Evolutionary conservation across 108 stramenopile genomes (phyloP).

Genomic region (Skeletonema potamos): DNA sequence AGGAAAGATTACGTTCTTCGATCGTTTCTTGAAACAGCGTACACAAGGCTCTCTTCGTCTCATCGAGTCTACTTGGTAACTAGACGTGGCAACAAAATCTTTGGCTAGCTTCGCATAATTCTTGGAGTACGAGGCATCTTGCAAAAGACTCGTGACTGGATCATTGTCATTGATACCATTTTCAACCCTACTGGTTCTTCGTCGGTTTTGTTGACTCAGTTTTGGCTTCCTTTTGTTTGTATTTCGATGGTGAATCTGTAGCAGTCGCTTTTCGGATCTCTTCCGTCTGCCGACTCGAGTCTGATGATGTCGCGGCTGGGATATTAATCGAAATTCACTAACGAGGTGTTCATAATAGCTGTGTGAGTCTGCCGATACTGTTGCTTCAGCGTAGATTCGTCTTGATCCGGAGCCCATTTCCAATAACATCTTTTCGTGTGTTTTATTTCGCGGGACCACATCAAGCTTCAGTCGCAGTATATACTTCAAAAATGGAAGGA

Average conservation of each 20-base stretch:
- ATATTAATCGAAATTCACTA: too few species aligned
- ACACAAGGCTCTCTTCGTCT: constrained; percentile 5
- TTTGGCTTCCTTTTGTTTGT: background rate
- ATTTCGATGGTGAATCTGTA: background rate
- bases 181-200: background rate
- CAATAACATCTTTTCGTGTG: too few species aligned
- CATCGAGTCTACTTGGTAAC: background rate
- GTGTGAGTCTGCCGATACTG: too few species aligned
- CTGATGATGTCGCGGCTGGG: background rate
- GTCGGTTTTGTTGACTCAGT: background rate
- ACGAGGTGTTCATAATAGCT: too few species aligned
- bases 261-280: too few species aligned
- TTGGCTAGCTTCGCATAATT: constrained; percentile 11
- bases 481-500: too few species aligned
- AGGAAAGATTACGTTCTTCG: constrained; percentile 16
- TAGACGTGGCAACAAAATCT: constrained; percentile 6
- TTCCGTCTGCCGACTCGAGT: too few species aligned
- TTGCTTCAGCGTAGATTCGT: too few species aligned
- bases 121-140: constrained; percentile 18
- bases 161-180: background rate
- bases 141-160: too few species aligned
- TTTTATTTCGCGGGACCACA: too few species aligned
- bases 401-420: too few species aligned
- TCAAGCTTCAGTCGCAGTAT: too few species aligned
- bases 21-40: background rate